Conservation (phyloP, 225 moss, liverwort and hornwort genomes). For the Climacium dendroides region DNA sequence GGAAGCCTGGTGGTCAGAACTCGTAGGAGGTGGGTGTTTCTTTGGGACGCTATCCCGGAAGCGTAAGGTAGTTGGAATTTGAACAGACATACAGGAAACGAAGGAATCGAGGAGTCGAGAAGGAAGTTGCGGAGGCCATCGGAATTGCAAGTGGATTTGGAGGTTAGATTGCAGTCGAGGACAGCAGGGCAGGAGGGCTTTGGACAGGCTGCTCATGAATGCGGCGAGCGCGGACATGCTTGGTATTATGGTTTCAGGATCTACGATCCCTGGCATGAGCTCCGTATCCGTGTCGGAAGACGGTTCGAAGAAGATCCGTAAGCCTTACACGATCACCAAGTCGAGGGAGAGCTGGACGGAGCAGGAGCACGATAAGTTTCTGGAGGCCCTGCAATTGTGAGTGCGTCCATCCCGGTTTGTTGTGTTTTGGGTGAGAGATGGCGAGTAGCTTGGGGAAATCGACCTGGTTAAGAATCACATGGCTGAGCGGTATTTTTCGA, state of each 20-base stretch:
- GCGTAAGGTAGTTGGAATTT: neutral
- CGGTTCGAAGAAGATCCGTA: constrained; percentile 85
- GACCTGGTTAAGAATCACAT: neutral
- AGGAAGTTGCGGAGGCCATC: neutral
- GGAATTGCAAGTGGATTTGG: neutral
- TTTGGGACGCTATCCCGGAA: neutral
- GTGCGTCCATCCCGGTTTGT: neutral
- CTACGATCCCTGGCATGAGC: constrained; percentile 38
- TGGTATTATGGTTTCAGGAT: constrained; percentile 39
- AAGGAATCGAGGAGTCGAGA: neutral
- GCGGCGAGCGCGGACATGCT: constrained; percentile 41
- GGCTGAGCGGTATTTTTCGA: neutral
- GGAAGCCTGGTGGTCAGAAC: neutral
- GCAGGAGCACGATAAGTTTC: constrained; percentile 99
- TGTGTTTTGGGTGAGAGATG: neutral
- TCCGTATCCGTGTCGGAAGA: constrained; percentile 59
- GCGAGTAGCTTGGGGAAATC: neutral
- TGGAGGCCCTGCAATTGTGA: constrained; percentile 89
- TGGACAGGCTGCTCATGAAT: constrained; percentile 19
- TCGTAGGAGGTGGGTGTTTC: neutral
- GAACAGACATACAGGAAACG: neutral
- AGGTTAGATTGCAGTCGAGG: neutral
- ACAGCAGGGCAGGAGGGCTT: neutral
- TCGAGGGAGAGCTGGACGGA: constrained; percentile 99
- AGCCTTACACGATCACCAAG: constrained; percentile 98